Evolutionary conservation across 2,329 filamentous ascomycete species (phyloP), one percentile per base, ranked within the genome.

Genomic region (Aspergillus novofumigatus): DNA sequence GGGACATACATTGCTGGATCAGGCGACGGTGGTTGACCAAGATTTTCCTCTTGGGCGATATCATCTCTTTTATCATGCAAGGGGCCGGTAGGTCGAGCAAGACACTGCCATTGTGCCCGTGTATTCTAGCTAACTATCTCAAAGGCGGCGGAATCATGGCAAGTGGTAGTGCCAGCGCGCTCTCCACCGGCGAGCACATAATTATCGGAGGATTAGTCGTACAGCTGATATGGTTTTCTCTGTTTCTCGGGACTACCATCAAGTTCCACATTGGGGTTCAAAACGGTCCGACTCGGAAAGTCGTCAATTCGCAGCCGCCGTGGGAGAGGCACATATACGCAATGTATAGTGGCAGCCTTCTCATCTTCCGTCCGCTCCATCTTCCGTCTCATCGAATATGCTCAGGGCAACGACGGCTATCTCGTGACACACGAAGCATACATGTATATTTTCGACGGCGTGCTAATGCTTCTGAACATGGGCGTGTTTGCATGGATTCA

Each of bases 351-450:
- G 51, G 55, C 10, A 59, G 58, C 17, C 25, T 65, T 5, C 55
- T 67, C 6, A 67, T 67, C 21, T 49, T 66, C n/a, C 20, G 48
- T 67, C 10, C 64, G 66, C 25, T 67, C 64, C 0, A 45, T 67
- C 1, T 67, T 61, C 32, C 62, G 65, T 1, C 38, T 67, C 3
- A 51, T 63, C 4, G 65, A 67, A 47, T 67, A 60, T 26, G 55
- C 54, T 3, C 62, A 65, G 47, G 65, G 63, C 5, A 65, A 65
- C 11, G 25, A 58, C 53, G 63, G 65, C 3, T 65, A 65, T 47
- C 20, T 65, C 2, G 62, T 65, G 6, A 60, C 60, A 14, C 65
- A 67, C 23, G 65, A 67, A 51, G 58, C 51, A 1, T 65, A 63
- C 21, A 49, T 64, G 21, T 67, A 67, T 53, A 58, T 67, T 2